Base-by-base conservation (phyloP, 148 eudicot genomes). In the Diospyros lotus region DNA sequence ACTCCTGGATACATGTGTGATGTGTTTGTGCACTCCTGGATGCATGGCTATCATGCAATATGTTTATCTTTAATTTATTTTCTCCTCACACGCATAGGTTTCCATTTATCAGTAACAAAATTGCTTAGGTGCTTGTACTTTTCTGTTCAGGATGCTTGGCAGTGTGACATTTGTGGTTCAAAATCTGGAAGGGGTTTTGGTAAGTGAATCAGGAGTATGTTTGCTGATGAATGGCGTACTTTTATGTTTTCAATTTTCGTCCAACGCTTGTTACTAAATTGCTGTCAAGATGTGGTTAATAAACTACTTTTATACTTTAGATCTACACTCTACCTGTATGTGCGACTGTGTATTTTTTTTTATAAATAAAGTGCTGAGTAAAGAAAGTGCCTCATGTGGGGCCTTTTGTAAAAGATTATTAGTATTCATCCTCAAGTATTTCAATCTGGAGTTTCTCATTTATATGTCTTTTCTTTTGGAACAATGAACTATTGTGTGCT, bases 151-250 rank as follows among this genome's bases (percentile, higher is more conserved):
- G 97, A 92, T 87, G 93, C 94, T 79, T 95, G 98, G 98, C 97
- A 92, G 72, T 95, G 97, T 85, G 97, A 95, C 68, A 83, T 95
- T 77, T 95, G 98, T 85, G 91, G 92, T 73, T 90, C 98, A 75
- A 90, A 90, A 80, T 92, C 98, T 68, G 97, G 98, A 81, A 84
- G 92, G 72, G 98, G 98, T 58, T 95, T 92, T 69, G 98, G 98
- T 95, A 81, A 78, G 98, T 79, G 66, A 59, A 78, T 54, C 69
- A 41, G 14, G 55, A 65, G 12, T 51, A 42, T 48, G 13, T 39
- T 44, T 6, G 5, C 68, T 51, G 14, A 7, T 58, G 3, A 40
- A 41, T 44, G 14, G 17, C 11, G 11, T 45, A 5, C 1, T 12
- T 42, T 54, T 60, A 10, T 72, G 67, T 69, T 42, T 58, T 63